Conservation (phyloP, 176 grass and related monocot genomes). For the Zoysia japonica region DNA sequence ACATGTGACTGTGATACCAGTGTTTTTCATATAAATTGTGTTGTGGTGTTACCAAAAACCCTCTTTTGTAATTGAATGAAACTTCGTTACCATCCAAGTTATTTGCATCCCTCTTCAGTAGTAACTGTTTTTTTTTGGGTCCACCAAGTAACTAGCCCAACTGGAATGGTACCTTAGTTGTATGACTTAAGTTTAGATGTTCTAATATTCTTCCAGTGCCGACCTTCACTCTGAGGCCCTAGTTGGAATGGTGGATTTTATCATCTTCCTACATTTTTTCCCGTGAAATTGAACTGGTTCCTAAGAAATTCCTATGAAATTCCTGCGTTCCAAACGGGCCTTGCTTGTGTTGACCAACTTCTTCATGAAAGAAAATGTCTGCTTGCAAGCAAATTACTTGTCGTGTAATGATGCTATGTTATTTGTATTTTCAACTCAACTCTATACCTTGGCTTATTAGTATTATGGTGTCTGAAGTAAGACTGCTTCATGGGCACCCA, state of each 20-base stretch:
- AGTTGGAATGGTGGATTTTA: too few species aligned
- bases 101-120: background rate
- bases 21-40: background rate
- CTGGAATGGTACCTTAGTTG: background rate
- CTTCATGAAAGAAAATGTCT: background rate
- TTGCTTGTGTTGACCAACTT: background rate
- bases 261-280: too few species aligned
- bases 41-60: background rate
- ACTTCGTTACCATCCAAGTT: background rate
- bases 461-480: background rate
- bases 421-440: background rate
- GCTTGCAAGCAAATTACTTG: background rate
- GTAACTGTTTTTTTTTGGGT: background rate
- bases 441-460: background rate
- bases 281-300: too few species aligned
- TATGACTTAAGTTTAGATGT: background rate
- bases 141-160: background rate
- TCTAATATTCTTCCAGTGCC: background rate
- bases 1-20: background rate
- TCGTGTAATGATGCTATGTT: background rate
- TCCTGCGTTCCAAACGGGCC: too few species aligned
- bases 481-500: too few species aligned
- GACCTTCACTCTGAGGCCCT: background rate
- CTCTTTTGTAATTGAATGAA: background rate
- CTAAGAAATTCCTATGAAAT: too few species aligned